A percentile compares a stretch with the other conserved stretches of the same genome.
phyloP scores from a whole-genome alignment of 371 early-diverging fungal genomes.

The Haplosporangium sp. region DNA sequence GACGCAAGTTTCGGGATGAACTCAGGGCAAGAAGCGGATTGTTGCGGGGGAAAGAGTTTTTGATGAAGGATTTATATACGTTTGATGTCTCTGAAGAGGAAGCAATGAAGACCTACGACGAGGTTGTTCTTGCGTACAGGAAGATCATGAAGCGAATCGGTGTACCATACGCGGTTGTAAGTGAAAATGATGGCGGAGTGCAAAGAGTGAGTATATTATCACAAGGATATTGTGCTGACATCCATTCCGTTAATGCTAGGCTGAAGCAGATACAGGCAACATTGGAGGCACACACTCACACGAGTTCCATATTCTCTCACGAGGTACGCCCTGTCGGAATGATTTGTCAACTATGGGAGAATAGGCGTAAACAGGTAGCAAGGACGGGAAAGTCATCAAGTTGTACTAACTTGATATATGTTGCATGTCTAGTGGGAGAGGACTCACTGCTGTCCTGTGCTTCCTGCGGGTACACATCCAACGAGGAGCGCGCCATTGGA shows the following conservation, averaged over 20 bases:
- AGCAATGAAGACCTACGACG: slow-evolving; percentile 80
- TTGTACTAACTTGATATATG: not conserved
- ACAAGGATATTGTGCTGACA: not conserved
- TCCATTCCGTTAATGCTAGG: slow-evolving; percentile 52
- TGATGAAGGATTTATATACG: slow-evolving; percentile 96
- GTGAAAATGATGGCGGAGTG: slow-evolving; percentile 6
- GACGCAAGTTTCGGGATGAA: slow-evolving; percentile 88
- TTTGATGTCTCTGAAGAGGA: slow-evolving; percentile 79
- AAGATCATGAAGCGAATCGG: slow-evolving; percentile 79
- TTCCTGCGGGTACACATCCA: slow-evolving; percentile 83
- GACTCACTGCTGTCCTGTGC: slow-evolving; percentile 80
- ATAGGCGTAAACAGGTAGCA: no score
- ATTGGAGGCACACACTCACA: slow-evolving; percentile 92
- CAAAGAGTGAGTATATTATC: not conserved
- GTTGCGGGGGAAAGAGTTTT: slow-evolving; percentile 87
- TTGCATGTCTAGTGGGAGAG: slow-evolving; percentile 72
- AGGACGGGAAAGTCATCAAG: not conserved
- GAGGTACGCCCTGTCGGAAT: slow-evolving; percentile 53
- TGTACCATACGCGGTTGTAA: slow-evolving; percentile 79
- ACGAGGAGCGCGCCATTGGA: slow-evolving; percentile 75
- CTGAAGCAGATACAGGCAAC: slow-evolving; percentile 92
- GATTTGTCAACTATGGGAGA: not conserved
- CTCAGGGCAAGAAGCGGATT: slow-evolving; percentile 85
- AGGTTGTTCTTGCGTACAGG: slow-evolving; percentile 78
- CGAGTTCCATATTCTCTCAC: slow-evolving; percentile 86